phyloP scores from a whole-genome alignment of 257 asterid species.

The Plantago major region DNA sequence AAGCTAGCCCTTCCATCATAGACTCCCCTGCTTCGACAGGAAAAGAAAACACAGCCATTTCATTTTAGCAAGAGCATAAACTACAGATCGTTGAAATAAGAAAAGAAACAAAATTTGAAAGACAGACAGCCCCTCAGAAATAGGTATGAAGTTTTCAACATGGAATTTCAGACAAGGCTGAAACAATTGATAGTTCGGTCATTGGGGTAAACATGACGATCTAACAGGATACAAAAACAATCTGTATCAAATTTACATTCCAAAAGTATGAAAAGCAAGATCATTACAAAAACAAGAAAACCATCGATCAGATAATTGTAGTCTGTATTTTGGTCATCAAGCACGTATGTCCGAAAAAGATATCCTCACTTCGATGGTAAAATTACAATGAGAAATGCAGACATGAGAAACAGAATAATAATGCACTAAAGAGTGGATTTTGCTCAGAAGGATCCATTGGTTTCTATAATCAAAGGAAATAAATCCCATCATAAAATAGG shows the following conservation, averaged over 20 bases:
- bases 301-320: conserved; percentile 85
- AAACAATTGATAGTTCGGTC: conserved; percentile 15
- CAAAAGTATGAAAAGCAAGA: neutral
- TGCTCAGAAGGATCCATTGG: conserved; percentile 99
- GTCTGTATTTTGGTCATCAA: conserved; percentile 65
- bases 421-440: neutral
- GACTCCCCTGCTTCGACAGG: too few relatives aligned
- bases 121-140: conserved; percentile 22
- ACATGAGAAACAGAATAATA: too few relatives aligned
- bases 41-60: too few relatives aligned
- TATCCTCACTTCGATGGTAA: conserved; percentile 36
- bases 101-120: neutral
- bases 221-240: neutral
- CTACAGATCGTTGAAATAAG: neutral
- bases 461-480: conserved; percentile 50
- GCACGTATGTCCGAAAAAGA: conserved; percentile 25
- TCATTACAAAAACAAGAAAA: too few relatives aligned
- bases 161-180: conserved; percentile 33
- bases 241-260: neutral
- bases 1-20: too few relatives aligned
- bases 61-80: too few relatives aligned
- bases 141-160: conserved; percentile 18
- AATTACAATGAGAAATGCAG: too few relatives aligned
- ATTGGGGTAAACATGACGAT: neutral
- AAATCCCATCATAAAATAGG: conserved; percentile 68